Percentiles rank a stretch among this genome's conserved stretches.
Conservation (phyloP, 1,139 yeast species). For the Eremothecium cymbalariae region DNA sequence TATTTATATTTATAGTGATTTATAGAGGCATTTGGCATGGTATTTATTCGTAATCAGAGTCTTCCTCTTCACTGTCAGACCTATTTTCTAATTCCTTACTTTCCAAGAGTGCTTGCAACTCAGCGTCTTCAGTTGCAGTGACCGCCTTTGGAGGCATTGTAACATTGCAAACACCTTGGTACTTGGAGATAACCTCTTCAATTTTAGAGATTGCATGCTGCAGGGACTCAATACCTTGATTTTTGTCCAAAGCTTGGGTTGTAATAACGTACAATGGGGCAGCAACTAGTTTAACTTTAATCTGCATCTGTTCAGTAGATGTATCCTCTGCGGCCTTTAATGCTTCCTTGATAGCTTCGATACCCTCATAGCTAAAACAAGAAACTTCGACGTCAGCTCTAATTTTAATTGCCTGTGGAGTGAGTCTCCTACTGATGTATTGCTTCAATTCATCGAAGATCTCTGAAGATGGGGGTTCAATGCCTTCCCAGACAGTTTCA, state of each 20-base stretch:
- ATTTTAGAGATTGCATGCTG: constrained; percentile 74
- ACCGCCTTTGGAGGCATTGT: constrained; percentile 99
- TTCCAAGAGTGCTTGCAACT: constrained; percentile 87
- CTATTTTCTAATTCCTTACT: constrained; percentile 59
- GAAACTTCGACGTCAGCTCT: constrained; percentile 98
- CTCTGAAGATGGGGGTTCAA: constrained; percentile 56
- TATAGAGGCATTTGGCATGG: too few relatives aligned
- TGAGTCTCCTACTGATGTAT: constrained; percentile 85
- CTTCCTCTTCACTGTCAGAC: constrained; percentile 52
- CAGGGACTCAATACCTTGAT: constrained; percentile 72
- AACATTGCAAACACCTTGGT: constrained; percentile 83
- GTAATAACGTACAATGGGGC: constrained; percentile 95
- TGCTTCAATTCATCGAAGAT: constrained; percentile 72
- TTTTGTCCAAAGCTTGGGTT: constrained; percentile 87
- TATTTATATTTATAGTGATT: too few relatives aligned
- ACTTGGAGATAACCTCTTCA: constrained; percentile 54
- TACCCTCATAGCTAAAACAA: constrained; percentile 95
- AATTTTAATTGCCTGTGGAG: constrained; percentile 96
- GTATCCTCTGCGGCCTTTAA: constrained; percentile 78
- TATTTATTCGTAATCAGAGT: constrained; percentile 40
- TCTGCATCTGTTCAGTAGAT: constrained; percentile 74
- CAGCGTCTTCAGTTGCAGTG: constrained; percentile 97
- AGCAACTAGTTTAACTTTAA: constrained; percentile 91
- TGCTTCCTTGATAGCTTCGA: constrained; percentile 91
- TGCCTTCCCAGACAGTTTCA: constrained; percentile 75